Percentiles rank a stretch among this genome's conserved stretches.
Conservation (phyloP, 441 rosid species). For the Erodium chrysanthum region DNA sequence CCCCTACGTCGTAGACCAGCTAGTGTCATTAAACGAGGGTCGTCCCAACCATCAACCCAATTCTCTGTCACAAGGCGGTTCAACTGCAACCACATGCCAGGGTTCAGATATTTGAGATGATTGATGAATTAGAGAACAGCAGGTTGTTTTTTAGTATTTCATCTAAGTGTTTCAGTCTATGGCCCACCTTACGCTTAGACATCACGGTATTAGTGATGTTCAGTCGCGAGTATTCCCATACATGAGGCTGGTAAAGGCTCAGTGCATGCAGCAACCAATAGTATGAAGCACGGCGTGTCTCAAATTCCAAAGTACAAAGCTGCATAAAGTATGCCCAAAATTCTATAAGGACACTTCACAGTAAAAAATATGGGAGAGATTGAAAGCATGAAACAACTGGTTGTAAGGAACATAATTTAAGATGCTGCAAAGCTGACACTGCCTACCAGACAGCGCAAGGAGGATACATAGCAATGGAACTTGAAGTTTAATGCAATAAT, state of each 20-base stretch:
- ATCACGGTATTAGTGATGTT: conserved; percentile 83
- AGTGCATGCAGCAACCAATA: conserved; percentile 62
- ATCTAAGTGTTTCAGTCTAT: conserved; percentile 6
- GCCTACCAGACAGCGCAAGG: neutral
- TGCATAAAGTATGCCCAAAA: conserved; percentile 24
- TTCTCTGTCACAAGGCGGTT: conserved; percentile 71
- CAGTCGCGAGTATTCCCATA: conserved; percentile 92
- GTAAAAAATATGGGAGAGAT: neutral
- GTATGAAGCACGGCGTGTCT: conserved; percentile 55
- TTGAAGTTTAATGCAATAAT: neutral
- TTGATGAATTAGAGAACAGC: conserved; percentile 4
- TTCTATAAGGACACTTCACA: conserved; percentile 1
- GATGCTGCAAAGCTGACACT: neutral
- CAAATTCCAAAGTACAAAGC: conserved; percentile 96
- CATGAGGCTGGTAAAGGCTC: conserved; percentile 69
- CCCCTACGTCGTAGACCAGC: conserved; percentile 93
- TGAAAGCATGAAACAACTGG: neutral
- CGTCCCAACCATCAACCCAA: conserved; percentile 98
- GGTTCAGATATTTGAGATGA: neutral
- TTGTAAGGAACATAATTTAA: neutral
- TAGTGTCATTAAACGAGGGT: conserved; percentile 90
- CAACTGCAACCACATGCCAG: conserved; percentile 37
- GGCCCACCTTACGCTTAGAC: conserved; percentile 88
- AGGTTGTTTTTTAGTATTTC: conserved; percentile 5
- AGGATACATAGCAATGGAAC: neutral